Percentiles rank a stretch among this genome's conserved stretches.
Evolutionary conservation across 352 stramenopile genomes (phyloP).

Genomic region (Aphanomyces astaci): DNA sequence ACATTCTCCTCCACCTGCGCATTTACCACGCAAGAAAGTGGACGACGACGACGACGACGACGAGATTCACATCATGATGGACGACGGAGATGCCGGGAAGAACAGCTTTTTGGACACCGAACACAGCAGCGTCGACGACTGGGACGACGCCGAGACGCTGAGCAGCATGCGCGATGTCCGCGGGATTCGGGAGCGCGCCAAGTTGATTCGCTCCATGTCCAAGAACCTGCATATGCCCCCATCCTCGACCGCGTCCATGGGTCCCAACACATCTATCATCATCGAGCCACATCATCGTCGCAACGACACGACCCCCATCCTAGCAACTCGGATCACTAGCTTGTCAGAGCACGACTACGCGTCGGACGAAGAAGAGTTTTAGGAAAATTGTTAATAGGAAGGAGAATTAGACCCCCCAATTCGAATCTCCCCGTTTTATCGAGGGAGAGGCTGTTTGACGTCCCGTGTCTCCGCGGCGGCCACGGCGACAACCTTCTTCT

Average conservation of each 20-base stretch:
- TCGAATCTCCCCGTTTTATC: background rate
- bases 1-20: background rate
- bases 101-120: background rate
- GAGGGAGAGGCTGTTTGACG: background rate
- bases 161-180: background rate
- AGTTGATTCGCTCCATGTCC: constrained; percentile 1
- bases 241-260: background rate
- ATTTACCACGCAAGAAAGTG: background rate
- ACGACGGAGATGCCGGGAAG: background rate
- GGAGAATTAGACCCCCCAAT: background rate
- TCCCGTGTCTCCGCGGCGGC: background rate
- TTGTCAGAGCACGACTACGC: background rate
- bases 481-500: constrained; percentile 20
- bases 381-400: background rate
- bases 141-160: background rate
- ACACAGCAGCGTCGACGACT: background rate
- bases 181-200: constrained; percentile 1
- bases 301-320: background rate
- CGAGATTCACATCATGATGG: background rate
- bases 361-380: constrained; percentile 17
- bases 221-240: background rate
- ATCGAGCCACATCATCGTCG: background rate
- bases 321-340: background rate
- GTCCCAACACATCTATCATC: background rate
- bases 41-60: background rate